Conservation (phyloP, 2,329 filamentous ascomycete genomes). For the Cordyceps pruinosa region DNA sequence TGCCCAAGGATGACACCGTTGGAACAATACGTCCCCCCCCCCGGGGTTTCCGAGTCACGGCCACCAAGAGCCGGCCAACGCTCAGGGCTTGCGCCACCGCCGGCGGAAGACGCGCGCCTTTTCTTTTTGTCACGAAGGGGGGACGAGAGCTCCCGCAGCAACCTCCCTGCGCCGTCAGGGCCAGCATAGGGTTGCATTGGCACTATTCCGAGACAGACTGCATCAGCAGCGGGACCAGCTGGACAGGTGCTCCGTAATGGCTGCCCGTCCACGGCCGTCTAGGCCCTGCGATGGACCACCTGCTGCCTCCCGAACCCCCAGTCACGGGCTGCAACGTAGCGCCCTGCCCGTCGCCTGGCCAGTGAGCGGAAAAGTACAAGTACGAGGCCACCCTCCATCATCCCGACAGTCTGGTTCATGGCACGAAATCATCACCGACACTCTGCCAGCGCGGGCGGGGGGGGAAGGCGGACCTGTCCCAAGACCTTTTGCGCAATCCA, state of each 20-base stretch:
- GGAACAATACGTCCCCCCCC: too few species aligned
- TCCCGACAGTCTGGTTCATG: constrained; percentile 13
- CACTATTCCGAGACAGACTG: background rate
- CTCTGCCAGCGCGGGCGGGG: background rate
- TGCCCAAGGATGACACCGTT: too few species aligned
- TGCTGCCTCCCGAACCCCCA: background rate
- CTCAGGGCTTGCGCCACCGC: background rate
- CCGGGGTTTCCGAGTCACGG: too few species aligned
- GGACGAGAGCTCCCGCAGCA: too few species aligned
- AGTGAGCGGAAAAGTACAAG: constrained; percentile 7
- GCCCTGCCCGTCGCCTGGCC: background rate
- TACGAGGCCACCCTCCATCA: constrained; percentile 12
- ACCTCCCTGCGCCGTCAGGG: too few species aligned
- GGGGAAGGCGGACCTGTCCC: background rate
- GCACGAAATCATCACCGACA: constrained; percentile 3
- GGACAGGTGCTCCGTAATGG: background rate
- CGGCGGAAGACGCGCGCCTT: too few species aligned
- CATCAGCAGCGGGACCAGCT: background rate
- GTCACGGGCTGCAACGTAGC: constrained; percentile 6
- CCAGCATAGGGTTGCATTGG: constrained; percentile 5
- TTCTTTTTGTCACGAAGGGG: too few species aligned
- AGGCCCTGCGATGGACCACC: background rate
- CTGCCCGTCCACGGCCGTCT: background rate
- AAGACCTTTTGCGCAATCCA: constrained; percentile 4
- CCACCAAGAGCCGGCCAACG: too few species aligned